phyloP scores from a whole-genome alignment of 2,329 filamentous ascomycete genomes.

The Parascedosporium putredinis region DNA sequence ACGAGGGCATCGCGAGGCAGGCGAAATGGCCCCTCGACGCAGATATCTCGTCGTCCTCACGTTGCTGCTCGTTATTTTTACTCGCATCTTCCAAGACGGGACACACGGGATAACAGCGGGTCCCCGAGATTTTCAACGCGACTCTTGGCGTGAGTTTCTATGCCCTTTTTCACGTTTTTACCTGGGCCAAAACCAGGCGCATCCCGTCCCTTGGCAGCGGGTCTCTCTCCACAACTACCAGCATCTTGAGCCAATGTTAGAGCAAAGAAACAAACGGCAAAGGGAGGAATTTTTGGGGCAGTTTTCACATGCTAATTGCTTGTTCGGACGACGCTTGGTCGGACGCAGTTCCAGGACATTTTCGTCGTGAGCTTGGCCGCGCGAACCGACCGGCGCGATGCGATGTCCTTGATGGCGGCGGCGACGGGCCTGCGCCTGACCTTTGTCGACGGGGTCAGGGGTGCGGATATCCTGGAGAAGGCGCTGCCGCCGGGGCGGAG shows the following conservation, averaged over 20 bases:
- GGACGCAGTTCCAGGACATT: constrained; percentile 38
- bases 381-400: constrained; percentile 39
- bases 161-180: background rate
- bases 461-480: constrained; percentile 25
- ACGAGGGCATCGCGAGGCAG: background rate
- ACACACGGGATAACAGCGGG: background rate
- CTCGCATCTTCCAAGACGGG: background rate
- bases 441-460: constrained; percentile 35
- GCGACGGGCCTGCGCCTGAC: constrained; percentile 32
- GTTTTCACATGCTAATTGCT: background rate
- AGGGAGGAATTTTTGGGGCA: too few relatives aligned
- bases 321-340: background rate
- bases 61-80: background rate
- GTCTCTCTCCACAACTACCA: background rate
- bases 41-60: background rate
- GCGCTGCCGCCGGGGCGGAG: constrained; percentile 17
- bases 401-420: constrained; percentile 34
- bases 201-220: constrained; percentile 5
- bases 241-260: background rate
- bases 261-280: background rate
- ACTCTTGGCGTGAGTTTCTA: constrained; percentile 8
- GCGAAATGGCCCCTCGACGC: background rate
- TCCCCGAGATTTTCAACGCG: constrained; percentile 7
- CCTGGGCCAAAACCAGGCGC: background rate
- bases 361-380: constrained; percentile 40